Base-by-base conservation (phyloP, 2,329 filamentous ascomycete species). In the Penicillium griseofulvum region DNA sequence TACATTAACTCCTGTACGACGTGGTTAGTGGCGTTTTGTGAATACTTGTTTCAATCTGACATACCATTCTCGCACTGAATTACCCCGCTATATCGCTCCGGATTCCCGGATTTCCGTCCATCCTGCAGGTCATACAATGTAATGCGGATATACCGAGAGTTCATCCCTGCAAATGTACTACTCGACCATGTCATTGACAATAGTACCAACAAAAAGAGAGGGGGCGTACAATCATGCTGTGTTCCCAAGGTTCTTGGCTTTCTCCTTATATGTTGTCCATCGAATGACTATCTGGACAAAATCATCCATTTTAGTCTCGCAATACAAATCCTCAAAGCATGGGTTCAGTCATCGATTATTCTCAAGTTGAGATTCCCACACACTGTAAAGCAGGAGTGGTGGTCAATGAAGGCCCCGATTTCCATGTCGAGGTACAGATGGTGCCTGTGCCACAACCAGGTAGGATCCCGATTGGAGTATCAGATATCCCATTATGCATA, bases 301-400 rank as follows among this genome's bases (percentile, higher is more conserved):
- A 11, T 7, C 8, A 12, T 33, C 1, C 19, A 5, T 26, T 3
- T 1, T 33, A 29, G 12, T 24, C n/a, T 22, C 8, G 14, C 36
- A 33, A 17, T 14, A 43, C 37, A 26, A 9, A 12, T 28, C 28
- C 1, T 33, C 28, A 5, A 19, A 48, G 19, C n/a, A 62, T 64
- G 58, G 52, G 43, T 11, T 54, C 56, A 14, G 6, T 39, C 34
- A 49, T 42, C 22, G 49, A 54, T 9, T 36, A 24, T 4, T 54
- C 55, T 9, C 42, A 54, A 4, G 57, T 54, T 33, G 51, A 63
- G 2, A 75, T 82, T 34, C 80, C 79, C 2, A 76, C 77, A 39
- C 71, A 76, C 54, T 79, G 80, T 64, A 80, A 80, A 52, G 80
- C 78, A 2, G 80, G 77, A 7, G 78, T 81, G 2, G 76, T 80